These are phyloP conservation scores for Hypoxylon cercidicola DNA, from an alignment of 495 filamentous ascomycete species.

Conservation along the genomic window DNA sequence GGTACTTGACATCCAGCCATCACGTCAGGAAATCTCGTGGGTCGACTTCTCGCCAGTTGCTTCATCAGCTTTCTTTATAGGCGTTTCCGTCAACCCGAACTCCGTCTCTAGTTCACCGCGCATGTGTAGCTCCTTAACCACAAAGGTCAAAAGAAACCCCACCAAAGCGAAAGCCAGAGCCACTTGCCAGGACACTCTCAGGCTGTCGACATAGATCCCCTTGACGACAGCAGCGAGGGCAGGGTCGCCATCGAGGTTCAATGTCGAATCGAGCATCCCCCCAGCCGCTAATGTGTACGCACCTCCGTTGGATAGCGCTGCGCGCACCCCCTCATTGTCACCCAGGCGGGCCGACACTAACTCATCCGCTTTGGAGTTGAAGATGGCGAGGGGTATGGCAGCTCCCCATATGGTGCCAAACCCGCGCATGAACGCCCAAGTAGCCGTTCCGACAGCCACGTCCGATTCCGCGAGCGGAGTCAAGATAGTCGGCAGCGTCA, in stretches of 20 bases:
- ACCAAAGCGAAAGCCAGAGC: conserved; percentile 24
- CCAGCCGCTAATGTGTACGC: conserved; percentile 25
- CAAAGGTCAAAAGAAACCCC: conserved; percentile 18
- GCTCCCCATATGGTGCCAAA: conserved; percentile 58
- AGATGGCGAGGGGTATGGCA: conserved; percentile 52
- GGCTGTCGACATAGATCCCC: conserved; percentile 10
- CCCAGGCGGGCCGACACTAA: conserved; percentile 13
- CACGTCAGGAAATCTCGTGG: not conserved
- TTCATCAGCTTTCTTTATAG: conserved; percentile 1
- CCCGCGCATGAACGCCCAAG: conserved; percentile 52
- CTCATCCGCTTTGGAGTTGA: conserved; percentile 51
- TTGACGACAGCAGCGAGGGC: conserved; percentile 7
- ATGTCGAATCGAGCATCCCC: conserved; percentile 17
- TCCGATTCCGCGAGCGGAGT: conserved; percentile 46
- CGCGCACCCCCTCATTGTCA: conserved; percentile 21
- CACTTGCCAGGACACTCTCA: conserved; percentile 33
- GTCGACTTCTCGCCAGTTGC: not conserved
- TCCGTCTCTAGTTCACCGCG: conserved; percentile 27
- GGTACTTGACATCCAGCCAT: not conserved
- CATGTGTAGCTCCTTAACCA: conserved; percentile 24
- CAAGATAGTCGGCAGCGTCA: conserved; percentile 43
- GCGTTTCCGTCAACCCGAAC: conserved; percentile 25
- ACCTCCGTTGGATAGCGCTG: conserved; percentile 17
- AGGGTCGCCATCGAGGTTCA: conserved; percentile 13
- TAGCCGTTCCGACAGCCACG: conserved; percentile 45